phyloP scores from a whole-genome alignment of 306 rosid species.

The Oxytropis ochrocephala region DNA sequence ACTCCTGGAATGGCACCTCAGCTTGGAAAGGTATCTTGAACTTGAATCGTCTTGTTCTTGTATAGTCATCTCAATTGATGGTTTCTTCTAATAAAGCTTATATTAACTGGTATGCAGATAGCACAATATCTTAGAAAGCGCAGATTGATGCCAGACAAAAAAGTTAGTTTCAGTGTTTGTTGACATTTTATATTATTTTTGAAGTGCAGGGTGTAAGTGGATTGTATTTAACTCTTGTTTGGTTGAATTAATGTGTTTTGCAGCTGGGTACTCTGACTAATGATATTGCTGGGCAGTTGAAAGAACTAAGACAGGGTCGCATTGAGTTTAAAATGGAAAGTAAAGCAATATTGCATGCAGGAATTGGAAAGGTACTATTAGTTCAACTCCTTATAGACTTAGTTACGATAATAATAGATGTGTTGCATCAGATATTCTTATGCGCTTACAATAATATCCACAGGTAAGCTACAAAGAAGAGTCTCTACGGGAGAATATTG shows the following conservation, averaged over 20 bases:
- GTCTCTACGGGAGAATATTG: conserved; percentile 73
- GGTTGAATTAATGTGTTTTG: conserved; percentile 26
- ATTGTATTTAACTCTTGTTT: conserved; percentile 20
- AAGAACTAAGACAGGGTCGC: conserved; percentile 75
- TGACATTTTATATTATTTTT: conserved; percentile 20
- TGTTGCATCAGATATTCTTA: background rate
- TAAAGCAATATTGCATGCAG: conserved; percentile 79
- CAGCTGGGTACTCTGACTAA: conserved; percentile 93
- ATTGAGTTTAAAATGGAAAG: conserved; percentile 92
- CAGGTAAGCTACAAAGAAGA: conserved; percentile 84
- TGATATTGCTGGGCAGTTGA: conserved; percentile 79
- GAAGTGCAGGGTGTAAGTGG: background rate
- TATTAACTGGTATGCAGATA: conserved; percentile 52
- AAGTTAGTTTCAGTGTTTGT: conserved; percentile 48
- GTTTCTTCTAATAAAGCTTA: conserved; percentile 18
- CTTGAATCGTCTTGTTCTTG: conserved; percentile 2
- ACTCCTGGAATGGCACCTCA: conserved; percentile 95
- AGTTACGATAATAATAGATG: background rate
- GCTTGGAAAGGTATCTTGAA: conserved; percentile 68
- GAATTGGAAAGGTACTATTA: conserved; percentile 79
- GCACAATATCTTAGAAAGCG: conserved; percentile 93
- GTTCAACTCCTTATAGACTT: conserved; percentile 12
- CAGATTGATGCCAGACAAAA: conserved; percentile 91
- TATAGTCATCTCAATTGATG: conserved; percentile 9
- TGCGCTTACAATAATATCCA: conserved; percentile 15